These are phyloP conservation scores for Saccharomycopsis phalli DNA, from an alignment of 1,139 yeast species.

Conservation along the genomic window DNA sequence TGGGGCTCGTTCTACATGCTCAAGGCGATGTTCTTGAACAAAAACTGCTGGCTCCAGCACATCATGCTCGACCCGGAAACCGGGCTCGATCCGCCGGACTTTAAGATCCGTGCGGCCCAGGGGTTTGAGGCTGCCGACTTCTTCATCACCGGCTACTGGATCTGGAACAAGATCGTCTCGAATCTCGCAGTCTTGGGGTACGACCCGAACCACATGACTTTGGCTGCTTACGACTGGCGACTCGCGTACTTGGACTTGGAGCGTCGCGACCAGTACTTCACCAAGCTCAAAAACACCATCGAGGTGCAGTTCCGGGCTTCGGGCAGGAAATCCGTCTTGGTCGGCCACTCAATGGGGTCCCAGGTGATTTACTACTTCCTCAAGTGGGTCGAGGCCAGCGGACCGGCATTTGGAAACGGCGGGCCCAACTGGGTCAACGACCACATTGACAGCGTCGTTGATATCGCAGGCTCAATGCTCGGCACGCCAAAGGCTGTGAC, in stretches of 20 bases:
- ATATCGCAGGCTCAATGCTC: constrained; percentile 77
- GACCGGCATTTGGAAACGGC: constrained; percentile 75
- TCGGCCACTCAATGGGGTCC: constrained; percentile 96
- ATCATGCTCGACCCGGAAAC: constrained; percentile 83
- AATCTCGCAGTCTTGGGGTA: constrained; percentile 91
- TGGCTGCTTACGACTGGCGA: constrained; percentile 96
- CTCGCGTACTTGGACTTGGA: constrained; percentile 84
- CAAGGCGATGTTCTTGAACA: constrained; percentile 83
- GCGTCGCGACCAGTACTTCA: constrained; percentile 74
- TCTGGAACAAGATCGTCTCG: constrained; percentile 91
- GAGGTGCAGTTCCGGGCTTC: constrained; percentile 44
- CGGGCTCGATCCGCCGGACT: constrained; percentile 83
- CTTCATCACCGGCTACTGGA: constrained; percentile 96
- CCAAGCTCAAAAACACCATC: constrained; percentile 61
- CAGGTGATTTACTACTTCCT: constrained; percentile 80
- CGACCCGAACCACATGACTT: constrained; percentile 80
- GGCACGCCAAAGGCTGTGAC: constrained; percentile 95
- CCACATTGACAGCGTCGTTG: constrained; percentile 68
- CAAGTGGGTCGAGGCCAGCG: constrained; percentile 93
- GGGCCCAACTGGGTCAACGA: constrained; percentile 83
- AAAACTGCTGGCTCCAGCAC: constrained; percentile 88
- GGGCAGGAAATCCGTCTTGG: constrained; percentile 60
- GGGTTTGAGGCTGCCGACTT: constrained; percentile 97
- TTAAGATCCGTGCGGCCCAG: constrained; percentile 80
- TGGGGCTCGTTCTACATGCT: constrained; percentile 98